These are phyloP conservation scores for Zygoascus flipseniorum DNA, from an alignment of 805 yeast genomes.

Conservation along the genomic window DNA sequence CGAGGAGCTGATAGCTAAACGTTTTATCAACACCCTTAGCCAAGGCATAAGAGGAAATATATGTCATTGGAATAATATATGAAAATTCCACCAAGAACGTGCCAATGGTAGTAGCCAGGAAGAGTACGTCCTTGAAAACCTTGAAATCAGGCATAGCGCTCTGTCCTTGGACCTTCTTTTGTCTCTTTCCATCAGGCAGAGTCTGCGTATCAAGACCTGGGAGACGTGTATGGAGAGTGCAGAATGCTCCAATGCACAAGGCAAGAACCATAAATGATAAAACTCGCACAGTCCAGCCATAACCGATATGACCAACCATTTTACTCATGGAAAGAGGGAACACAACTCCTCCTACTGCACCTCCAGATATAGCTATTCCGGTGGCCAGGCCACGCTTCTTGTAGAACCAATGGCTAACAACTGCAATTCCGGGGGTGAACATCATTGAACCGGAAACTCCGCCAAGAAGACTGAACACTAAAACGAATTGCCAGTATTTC, in stretches of 20 bases:
- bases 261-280: slow-evolving; percentile 30
- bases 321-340: slow-evolving; percentile 47
- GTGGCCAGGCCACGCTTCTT: slow-evolving; percentile 49
- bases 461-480: slow-evolving; percentile 44
- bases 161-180: slow-evolving; percentile 7
- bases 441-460: slow-evolving; percentile 38
- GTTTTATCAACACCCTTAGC: slow-evolving; percentile 16
- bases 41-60: slow-evolving; percentile 47
- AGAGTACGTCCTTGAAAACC: slow-evolving; percentile 23
- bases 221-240: slow-evolving; percentile 33
- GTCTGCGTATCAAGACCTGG: slow-evolving; percentile 1
- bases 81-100: slow-evolving; percentile 40
- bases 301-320: slow-evolving; percentile 43
- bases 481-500: slow-evolving; percentile 48
- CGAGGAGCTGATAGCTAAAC: slow-evolving; percentile 33
- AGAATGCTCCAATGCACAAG: slow-evolving; percentile 25
- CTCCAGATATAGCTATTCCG: slow-evolving; percentile 58
- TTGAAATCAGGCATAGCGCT: slow-evolving; percentile 23
- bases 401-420: slow-evolving; percentile 54
- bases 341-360: slow-evolving; percentile 57
- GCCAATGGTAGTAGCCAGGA: slow-evolving; percentile 22
- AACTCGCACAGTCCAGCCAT: slow-evolving; percentile 50
- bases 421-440: slow-evolving; percentile 47
- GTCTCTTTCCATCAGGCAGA: background rate
- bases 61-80: slow-evolving; percentile 43